Percentiles rank a stretch among this genome's conserved stretches.
Evolutionary conservation across 2,329 filamentous ascomycete species (phyloP).

Genomic region (Exophiala mesophila): DNA sequence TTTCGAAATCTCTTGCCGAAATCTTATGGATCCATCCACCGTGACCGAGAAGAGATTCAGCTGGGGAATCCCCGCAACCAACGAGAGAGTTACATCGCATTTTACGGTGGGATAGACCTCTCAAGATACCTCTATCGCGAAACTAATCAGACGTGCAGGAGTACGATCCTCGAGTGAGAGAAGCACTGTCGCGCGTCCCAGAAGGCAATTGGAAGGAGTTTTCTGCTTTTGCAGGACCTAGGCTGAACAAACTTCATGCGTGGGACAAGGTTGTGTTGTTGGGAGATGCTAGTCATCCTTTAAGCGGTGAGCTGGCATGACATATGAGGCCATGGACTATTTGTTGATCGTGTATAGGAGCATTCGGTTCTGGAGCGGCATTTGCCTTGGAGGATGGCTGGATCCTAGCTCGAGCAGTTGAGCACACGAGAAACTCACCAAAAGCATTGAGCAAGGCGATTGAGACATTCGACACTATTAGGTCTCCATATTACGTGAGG

Average conservation of each 20-base stretch:
- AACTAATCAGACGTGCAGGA: slow-evolving; percentile 28
- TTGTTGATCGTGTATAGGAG: slow-evolving; percentile 25
- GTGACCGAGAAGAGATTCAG: slow-evolving; percentile 19
- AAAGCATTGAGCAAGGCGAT: slow-evolving; percentile 30
- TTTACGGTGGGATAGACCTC: slow-evolving; percentile 30
- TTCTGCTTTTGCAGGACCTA: slow-evolving; percentile 45
- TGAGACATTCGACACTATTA: slow-evolving; percentile 36
- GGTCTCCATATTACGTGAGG: slow-evolving; percentile 38
- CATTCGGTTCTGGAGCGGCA: slow-evolving; percentile 43
- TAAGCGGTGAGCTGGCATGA: slow-evolving; percentile 37
- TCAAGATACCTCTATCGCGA: slow-evolving; percentile 12
- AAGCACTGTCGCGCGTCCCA: slow-evolving; percentile 37
- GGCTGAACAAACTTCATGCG: slow-evolving; percentile 37
- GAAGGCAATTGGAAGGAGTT: slow-evolving; percentile 45
- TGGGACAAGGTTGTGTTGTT: slow-evolving; percentile 48
- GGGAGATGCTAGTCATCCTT: slow-evolving; percentile 53
- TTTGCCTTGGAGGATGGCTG: slow-evolving; percentile 46
- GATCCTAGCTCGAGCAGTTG: slow-evolving; percentile 38
- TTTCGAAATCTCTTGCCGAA: slow-evolving; percentile 39
- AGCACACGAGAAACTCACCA: slow-evolving; percentile 20
- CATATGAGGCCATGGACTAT: background rate
- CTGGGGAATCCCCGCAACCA: slow-evolving; percentile 25
- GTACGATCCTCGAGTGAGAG: slow-evolving; percentile 39
- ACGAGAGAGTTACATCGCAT: slow-evolving; percentile 29
- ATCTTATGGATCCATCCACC: slow-evolving; percentile 29